phyloP scores from a whole-genome alignment of 2,329 filamentous ascomycete species.

The Geoglossum cookeanum region DNA sequence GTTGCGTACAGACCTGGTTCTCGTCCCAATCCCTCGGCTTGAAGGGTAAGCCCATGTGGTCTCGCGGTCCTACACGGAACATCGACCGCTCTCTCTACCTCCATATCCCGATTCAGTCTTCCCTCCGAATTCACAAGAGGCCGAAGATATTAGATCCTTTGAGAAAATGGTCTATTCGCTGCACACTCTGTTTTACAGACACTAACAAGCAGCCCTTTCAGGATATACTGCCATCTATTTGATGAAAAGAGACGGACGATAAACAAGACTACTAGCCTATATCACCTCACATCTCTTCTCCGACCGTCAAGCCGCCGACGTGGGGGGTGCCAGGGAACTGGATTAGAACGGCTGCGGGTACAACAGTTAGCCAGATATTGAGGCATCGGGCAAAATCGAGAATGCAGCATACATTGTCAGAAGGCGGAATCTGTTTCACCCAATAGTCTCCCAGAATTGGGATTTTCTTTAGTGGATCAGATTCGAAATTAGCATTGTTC shows the following conservation, averaged over 20 bases:
- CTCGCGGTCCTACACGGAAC: too few species aligned
- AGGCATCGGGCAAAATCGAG: neutral
- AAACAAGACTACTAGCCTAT: neutral
- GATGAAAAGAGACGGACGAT: neutral
- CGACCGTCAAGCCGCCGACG: neutral
- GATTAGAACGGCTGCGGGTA: slow-evolving; percentile 3
- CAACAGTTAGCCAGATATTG: neutral
- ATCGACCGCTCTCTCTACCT: too few species aligned
- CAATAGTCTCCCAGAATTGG: slow-evolving; percentile 34
- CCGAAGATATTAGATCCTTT: too few species aligned
- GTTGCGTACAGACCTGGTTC: too few species aligned
- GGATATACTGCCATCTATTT: neutral
- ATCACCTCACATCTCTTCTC: neutral
- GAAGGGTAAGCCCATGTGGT: too few species aligned
- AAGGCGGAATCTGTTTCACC: slow-evolving; percentile 34
- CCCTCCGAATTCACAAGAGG: neutral
- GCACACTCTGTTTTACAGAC: neutral
- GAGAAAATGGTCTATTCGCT: neutral
- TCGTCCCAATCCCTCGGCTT: too few species aligned
- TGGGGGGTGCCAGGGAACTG: neutral
- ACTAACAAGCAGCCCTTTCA: neutral
- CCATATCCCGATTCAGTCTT: neutral
- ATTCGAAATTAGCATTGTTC: neutral
- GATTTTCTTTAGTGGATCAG: slow-evolving; percentile 26
- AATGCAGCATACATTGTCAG: slow-evolving; percentile 37